Evolutionary conservation across 176 grass and related monocot genomes (phyloP), one percentile per base, ranked within the genome.

Genomic region (Aechmea fasciata): DNA sequence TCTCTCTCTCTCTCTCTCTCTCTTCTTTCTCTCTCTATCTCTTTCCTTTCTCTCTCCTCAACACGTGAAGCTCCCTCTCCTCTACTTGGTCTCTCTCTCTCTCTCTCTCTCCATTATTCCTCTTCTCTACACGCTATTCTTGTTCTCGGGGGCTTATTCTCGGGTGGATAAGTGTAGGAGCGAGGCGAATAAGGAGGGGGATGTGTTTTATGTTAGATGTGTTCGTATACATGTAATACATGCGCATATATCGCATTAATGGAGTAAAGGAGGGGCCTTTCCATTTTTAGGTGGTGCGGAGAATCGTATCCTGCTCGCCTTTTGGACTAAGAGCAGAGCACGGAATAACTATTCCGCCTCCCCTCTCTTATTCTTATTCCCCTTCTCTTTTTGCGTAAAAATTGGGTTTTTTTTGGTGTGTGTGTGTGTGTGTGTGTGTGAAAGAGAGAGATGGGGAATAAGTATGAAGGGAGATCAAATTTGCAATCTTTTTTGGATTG

Each of bases 401-500:
- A 57, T 57, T 57, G 11, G 52, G 6, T 55, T 55, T 5, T 55
- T 13, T 55, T n/a, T 55, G 0, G 12, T 54, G 12, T 54, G 15
- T 54, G 15, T 54, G 13, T 54, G 11, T 54, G 10, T 54, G 11
- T 54, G 12, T 14, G 54, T 17, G 14, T 5, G 19, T 18, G 24
- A 11, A 18, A 49, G 24, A 12, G 10, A 28, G 57, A 59, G 65
- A 88, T 88, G 85, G 85, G 80, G 19, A 73, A 72, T 10, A 72
- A 29, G 70, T 47, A 67, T 67, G 71, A 62, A 63, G 75, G 53
- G 23, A 78, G 33, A 63, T 90, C 91, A 12, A 96, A 96, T 78
- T 75, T 96, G 69, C 84, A 87, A 67, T 77, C 78, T 57, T 90
- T 96, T 85, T 66, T 96, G 66, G 78, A 96, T 77, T 87, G 70